Evolutionary conservation across 1,284 basidiomycete species (phyloP).

Genomic region (Melampsora larici-populina): DNA sequence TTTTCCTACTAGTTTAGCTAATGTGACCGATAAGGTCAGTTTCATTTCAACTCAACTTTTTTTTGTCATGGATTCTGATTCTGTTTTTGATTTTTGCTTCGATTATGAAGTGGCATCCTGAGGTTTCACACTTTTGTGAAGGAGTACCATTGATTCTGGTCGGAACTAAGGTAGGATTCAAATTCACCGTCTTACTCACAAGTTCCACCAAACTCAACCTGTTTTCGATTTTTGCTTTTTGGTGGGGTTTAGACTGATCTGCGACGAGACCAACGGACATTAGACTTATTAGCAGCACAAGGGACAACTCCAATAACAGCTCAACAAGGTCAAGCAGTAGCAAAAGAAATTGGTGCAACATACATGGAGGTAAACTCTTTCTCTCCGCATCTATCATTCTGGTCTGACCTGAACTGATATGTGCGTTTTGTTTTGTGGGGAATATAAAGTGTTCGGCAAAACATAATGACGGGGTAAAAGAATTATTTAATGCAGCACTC

Average conservation of each 20-base stretch:
- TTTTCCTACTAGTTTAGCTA: constrained; percentile 87
- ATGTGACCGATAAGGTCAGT: constrained; percentile 71
- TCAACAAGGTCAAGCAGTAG: constrained; percentile 55
- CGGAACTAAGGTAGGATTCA: constrained; percentile 70
- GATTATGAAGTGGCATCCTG: constrained; percentile 79
- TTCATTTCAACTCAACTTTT: constrained; percentile 20
- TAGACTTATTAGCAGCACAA: constrained; percentile 87
- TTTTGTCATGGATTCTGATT: not conserved
- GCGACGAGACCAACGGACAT: constrained; percentile 77
- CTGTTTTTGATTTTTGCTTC: not conserved
- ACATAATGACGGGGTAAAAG: constrained; percentile 78
- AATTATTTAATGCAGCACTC: constrained; percentile 86
- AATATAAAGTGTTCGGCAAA: constrained; percentile 95
- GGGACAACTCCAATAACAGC: constrained; percentile 77
- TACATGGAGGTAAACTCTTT: constrained; percentile 47
- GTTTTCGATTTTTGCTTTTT: not conserved
- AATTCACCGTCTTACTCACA: not conserved
- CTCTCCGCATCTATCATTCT: constrained; percentile 56
- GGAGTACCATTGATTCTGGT: constrained; percentile 87
- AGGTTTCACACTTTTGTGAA: constrained; percentile 96
- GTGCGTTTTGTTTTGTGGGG: constrained; percentile 60
- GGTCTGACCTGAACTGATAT: constrained; percentile 69
- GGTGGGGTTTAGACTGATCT: constrained; percentile 61
- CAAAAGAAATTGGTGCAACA: constrained; percentile 40
- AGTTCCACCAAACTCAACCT: not conserved